Conservation (phyloP, 768 basidiomycete genomes). For the Lepiota venenata region DNA sequence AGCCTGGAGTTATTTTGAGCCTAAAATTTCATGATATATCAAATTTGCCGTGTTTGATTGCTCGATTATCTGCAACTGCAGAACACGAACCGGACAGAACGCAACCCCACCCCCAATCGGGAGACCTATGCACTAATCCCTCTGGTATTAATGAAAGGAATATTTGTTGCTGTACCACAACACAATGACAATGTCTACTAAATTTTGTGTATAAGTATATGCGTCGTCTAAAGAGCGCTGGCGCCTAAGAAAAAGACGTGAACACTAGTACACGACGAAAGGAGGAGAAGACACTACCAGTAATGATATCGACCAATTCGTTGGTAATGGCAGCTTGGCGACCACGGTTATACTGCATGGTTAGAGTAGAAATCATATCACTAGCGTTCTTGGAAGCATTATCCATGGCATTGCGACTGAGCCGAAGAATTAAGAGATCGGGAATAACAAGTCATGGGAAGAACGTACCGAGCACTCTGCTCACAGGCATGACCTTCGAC, state of each 20-base stretch:
- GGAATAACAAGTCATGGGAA: not conserved
- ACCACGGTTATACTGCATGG: slow-evolving; percentile 98
- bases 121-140: slow-evolving; percentile 11
- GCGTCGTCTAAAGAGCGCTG: slow-evolving; percentile 35
- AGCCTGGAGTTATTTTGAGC: no score
- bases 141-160: slow-evolving; percentile 8
- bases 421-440: slow-evolving; percentile 9
- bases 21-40: no score
- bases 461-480: slow-evolving; percentile 76
- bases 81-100: no score
- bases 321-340: slow-evolving; percentile 98
- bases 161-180: slow-evolving; percentile 5
- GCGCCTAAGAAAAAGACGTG: slow-evolving; percentile 29
- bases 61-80: no score
- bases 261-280: not conserved
- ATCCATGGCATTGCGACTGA: slow-evolving; percentile 97
- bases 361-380: slow-evolving; percentile 86
- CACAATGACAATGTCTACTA: slow-evolving; percentile 9
- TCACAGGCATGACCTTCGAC: slow-evolving; percentile 96
- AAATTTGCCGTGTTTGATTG: no score
- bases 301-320: slow-evolving; percentile 90
- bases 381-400: slow-evolving; percentile 98
- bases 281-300: slow-evolving; percentile 53
- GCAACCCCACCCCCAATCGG: no score
- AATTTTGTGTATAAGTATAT: slow-evolving; percentile 1